Conservation (phyloP, 768 basidiomycete genomes). For the Trametes punicea region DNA sequence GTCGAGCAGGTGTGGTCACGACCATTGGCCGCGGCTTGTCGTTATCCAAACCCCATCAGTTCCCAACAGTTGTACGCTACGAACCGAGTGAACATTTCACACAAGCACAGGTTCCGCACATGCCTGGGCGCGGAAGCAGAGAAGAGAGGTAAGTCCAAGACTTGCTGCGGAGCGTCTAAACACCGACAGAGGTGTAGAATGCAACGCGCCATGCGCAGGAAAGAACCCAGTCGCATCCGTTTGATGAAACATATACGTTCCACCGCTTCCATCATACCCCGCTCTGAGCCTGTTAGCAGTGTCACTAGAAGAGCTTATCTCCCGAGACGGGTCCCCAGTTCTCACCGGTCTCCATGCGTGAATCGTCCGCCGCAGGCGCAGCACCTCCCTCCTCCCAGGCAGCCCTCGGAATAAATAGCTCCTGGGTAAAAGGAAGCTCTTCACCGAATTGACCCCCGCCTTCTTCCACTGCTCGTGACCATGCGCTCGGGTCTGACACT, state of each 20-base stretch:
- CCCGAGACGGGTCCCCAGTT: background rate
- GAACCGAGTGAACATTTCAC: no score
- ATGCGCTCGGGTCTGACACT: conserved; percentile 9
- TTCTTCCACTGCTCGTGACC: conserved; percentile 5
- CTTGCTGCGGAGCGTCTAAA: conserved; percentile 10
- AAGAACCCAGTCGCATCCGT: conserved; percentile 1
- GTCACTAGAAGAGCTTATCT: background rate
- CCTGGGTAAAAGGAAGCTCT: conserved; percentile 15
- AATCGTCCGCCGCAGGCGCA: conserved; percentile 13
- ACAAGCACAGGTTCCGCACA: background rate
- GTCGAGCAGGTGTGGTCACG: background rate
- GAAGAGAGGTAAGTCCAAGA: background rate
- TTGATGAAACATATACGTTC: conserved; percentile 6
- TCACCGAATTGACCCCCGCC: background rate
- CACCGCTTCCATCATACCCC: background rate
- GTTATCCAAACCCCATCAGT: background rate
- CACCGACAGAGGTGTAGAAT: background rate
- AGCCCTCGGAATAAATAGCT: conserved; percentile 15
- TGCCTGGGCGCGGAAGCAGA: background rate
- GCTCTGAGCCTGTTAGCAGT: conserved; percentile 1
- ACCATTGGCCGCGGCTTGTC: background rate
- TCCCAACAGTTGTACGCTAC: background rate
- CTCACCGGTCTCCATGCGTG: conserved; percentile 13
- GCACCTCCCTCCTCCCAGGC: conserved; percentile 15
- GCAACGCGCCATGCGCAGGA: background rate